A percentile compares a stretch with the other conserved stretches of the same genome.
These are phyloP conservation scores for Aspergillus flavus DNA, from an alignment of 2,329 filamentous ascomycete genomes.

Conservation along the genomic window DNA sequence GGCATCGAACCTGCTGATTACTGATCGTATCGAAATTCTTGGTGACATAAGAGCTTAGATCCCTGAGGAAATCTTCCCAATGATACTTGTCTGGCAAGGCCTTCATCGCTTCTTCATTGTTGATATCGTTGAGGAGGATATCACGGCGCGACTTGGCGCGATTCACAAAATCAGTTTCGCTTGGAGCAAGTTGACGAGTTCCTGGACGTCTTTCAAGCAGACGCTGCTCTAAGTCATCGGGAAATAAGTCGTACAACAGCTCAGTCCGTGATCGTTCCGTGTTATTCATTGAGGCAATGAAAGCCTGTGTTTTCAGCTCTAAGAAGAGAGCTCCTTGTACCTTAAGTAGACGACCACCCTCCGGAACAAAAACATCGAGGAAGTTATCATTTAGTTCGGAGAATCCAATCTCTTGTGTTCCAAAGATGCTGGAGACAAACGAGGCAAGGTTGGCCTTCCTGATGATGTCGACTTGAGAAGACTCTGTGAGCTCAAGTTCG, in stretches of 20 bases:
- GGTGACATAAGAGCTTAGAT: constrained; percentile 60
- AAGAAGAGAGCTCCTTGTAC: constrained; percentile 63
- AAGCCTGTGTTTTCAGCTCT: constrained; percentile 69
- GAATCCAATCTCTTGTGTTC: constrained; percentile 66
- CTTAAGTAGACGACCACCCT: constrained; percentile 60
- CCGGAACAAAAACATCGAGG: constrained; percentile 64
- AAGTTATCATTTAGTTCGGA: constrained; percentile 66
- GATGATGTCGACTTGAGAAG: constrained; percentile 60
- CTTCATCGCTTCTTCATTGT: constrained; percentile 51
- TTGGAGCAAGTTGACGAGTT: constrained; percentile 56
- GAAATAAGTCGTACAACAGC: constrained; percentile 63
- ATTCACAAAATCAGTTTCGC: constrained; percentile 63
- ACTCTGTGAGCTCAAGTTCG: constrained; percentile 55
- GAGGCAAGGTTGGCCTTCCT: constrained; percentile 67
- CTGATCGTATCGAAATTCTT: constrained; percentile 59
- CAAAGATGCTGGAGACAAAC: constrained; percentile 65
- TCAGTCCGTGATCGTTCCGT: constrained; percentile 58
- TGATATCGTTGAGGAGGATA: constrained; percentile 59
- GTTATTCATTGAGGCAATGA: constrained; percentile 63
- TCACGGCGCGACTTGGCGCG: constrained; percentile 57
- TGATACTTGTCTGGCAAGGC: constrained; percentile 61
- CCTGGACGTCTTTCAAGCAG: constrained; percentile 59
- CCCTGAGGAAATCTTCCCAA: constrained; percentile 65
- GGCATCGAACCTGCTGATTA: constrained; percentile 46
- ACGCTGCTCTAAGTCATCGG: constrained; percentile 56